Conservation (phyloP, 805 yeast genomes). For the Saccharomycopsis schoenii region DNA sequence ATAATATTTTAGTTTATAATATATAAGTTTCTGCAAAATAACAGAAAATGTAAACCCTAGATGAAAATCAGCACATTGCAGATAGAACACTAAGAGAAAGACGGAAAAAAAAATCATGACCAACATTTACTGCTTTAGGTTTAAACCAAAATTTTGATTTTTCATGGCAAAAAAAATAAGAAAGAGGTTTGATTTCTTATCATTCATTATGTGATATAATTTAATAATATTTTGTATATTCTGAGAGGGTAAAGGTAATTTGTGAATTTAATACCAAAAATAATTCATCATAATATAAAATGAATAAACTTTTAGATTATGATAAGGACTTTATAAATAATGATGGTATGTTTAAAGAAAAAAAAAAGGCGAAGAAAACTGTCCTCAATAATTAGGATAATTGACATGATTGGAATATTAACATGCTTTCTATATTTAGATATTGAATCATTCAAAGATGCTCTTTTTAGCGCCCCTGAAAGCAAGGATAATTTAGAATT, state of each 20-base stretch:
- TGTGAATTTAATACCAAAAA: too few species aligned
- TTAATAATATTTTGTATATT: too few species aligned
- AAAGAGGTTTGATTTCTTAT: background rate
- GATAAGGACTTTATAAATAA: slow-evolving; percentile 26
- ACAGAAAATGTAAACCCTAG: too few species aligned
- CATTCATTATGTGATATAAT: too few species aligned
- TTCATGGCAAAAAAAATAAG: too few species aligned
- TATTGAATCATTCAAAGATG: slow-evolving; percentile 30
- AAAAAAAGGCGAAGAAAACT: background rate
- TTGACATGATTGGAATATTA: background rate
- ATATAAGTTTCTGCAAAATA: too few species aligned
- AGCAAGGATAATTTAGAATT: slow-evolving; percentile 13
- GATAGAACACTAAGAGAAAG: background rate
- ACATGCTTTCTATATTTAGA: slow-evolving; percentile 19
- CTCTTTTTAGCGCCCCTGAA: slow-evolving; percentile 28
- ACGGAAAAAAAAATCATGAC: background rate
- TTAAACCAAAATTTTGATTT: background rate
- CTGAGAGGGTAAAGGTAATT: too few species aligned
- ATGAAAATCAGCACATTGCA: background rate
- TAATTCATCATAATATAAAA: background rate
- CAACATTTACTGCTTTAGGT: background rate
- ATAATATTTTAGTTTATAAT: too few species aligned
- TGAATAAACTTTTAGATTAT: slow-evolving; percentile 11
- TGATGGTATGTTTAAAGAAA: slow-evolving; percentile 23
- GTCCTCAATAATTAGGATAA: background rate